Evolutionary conservation across 441 rosid species (phyloP).

Genomic region (Pelargonium citronellum): DNA sequence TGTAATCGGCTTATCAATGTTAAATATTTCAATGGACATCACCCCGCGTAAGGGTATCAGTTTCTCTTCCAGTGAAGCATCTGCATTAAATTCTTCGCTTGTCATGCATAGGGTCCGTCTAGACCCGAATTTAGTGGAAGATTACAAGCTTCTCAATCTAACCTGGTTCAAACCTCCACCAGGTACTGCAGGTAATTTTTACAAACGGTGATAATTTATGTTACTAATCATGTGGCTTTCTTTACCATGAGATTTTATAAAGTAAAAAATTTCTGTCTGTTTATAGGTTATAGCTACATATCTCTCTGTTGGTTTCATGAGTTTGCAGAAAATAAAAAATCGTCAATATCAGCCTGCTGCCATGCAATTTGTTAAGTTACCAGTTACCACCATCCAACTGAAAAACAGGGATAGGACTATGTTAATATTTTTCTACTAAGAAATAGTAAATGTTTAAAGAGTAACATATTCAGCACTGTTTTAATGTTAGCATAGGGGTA

Average conservation of each 20-base stretch:
- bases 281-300: not conserved
- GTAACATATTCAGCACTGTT: too few relatives aligned
- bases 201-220: slow-evolving; percentile 35
- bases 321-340: not conserved
- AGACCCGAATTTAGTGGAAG: slow-evolving; percentile 60
- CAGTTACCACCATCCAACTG: too few relatives aligned
- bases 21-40: slow-evolving; percentile 91
- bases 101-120: slow-evolving; percentile 61
- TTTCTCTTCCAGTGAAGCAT: slow-evolving; percentile 67
- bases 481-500: too few relatives aligned
- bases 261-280: not conserved
- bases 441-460: too few relatives aligned
- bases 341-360: not conserved
- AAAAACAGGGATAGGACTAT: too few relatives aligned
- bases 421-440: too few relatives aligned
- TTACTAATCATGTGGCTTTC: not conserved
- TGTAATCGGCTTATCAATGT: slow-evolving; percentile 51
- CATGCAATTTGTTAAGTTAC: not conserved
- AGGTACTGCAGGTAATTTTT: slow-evolving; percentile 60
- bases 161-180: slow-evolving; percentile 77
- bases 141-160: slow-evolving; percentile 73
- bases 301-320: not conserved
- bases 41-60: slow-evolving; percentile 75
- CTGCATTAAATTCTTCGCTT: slow-evolving; percentile 66
- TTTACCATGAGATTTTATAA: not conserved